These are phyloP conservation scores for Cetraspora pellucida DNA, from an alignment of 192 early-diverging fungal species.

Conservation along the genomic window DNA sequence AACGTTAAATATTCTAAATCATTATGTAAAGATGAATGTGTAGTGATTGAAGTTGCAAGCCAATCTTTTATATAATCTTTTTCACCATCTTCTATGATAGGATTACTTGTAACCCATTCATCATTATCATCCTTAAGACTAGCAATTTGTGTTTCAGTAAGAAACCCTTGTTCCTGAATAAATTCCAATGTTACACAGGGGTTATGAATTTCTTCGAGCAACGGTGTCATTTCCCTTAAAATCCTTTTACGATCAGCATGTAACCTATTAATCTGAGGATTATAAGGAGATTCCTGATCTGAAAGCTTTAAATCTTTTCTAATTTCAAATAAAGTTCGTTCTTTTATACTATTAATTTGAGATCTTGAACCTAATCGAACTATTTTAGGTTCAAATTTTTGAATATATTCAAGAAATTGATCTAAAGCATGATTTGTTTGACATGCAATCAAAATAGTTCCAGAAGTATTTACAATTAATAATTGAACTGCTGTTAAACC, in stretches of 20 bases:
- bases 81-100: background rate
- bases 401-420: conserved; percentile 49
- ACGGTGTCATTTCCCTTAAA: conserved; percentile 33
- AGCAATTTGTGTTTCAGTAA: conserved; percentile 42
- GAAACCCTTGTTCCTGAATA: conserved; percentile 35
- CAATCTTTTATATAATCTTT: conserved; percentile 19
- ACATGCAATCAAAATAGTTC: conserved; percentile 55
- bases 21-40: conserved; percentile 18
- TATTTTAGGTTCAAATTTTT: conserved; percentile 47
- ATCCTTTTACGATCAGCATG: conserved; percentile 38
- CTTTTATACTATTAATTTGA: conserved; percentile 42
- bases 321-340: conserved; percentile 45
- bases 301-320: conserved; percentile 36
- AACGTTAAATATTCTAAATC: conserved; percentile 34
- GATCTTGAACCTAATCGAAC: conserved; percentile 56
- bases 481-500: conserved; percentile 52
- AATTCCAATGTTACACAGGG: conserved; percentile 48
- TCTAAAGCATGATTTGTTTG: conserved; percentile 62
- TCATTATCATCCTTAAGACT: conserved; percentile 48
- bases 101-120: conserved; percentile 40
- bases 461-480: conserved; percentile 44
- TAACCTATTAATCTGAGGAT: conserved; percentile 14
- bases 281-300: background rate
- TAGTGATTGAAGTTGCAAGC: background rate
- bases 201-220: conserved; percentile 46